Evolutionary conservation across 1,284 basidiomycete species (phyloP).

Genomic region (Coniferiporia weirii): DNA sequence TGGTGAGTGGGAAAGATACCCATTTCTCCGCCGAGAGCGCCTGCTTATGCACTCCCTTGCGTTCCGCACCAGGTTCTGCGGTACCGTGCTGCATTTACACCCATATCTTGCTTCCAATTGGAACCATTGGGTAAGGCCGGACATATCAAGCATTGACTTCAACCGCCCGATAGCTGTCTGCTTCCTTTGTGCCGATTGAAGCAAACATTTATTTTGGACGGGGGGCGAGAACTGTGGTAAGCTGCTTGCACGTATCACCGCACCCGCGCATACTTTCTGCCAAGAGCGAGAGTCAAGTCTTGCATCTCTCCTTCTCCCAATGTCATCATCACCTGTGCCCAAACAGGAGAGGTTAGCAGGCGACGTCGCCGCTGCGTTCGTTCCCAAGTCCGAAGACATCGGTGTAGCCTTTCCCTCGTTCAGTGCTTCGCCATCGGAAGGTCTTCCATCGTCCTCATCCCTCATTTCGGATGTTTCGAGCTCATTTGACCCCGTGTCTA

Average conservation of each 20-base stretch:
- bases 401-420: conserved; percentile 4
- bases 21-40: neutral
- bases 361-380: conserved; percentile 6
- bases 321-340: conserved; percentile 11
- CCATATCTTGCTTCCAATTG: neutral
- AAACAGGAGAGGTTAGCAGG: neutral
- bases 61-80: neutral
- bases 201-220: neutral
- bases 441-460: conserved; percentile 12
- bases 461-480: neutral
- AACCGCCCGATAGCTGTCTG: neutral
- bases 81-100: neutral
- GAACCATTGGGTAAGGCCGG: neutral
- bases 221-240: neutral
- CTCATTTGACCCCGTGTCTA: conserved; percentile 11
- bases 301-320: neutral
- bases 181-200: neutral
- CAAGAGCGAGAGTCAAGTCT: neutral
- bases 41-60: neutral
- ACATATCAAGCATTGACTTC: neutral
- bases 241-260: neutral
- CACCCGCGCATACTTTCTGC: neutral
- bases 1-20: neutral
- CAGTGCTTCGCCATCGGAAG: conserved; percentile 8
- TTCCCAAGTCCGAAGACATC: conserved; percentile 13